These are phyloP conservation scores for Nemania sp. DNA, from an alignment of 2,329 filamentous ascomycete species.

Conservation along the genomic window DNA sequence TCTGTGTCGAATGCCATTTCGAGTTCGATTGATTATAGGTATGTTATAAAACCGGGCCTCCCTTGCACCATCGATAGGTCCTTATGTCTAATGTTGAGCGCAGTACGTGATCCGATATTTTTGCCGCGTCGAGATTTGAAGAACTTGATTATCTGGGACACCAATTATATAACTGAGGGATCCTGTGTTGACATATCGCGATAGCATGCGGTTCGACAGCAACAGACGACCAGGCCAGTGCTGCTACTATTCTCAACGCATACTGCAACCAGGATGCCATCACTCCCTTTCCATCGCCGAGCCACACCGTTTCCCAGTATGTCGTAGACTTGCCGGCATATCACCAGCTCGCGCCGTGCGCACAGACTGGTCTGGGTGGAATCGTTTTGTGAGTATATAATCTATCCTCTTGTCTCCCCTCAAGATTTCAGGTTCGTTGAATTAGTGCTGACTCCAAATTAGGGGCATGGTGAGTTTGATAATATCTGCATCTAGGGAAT, in stretches of 20 bases:
- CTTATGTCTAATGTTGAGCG: neutral
- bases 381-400: slow-evolving; percentile 43
- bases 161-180: neutral
- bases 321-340: slow-evolving; percentile 54
- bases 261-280: slow-evolving; percentile 52
- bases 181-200: slow-evolving; percentile 2
- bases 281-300: slow-evolving; percentile 48
- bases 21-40: slow-evolving; percentile 42
- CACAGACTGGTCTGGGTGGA: slow-evolving; percentile 43
- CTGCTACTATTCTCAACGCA: slow-evolving; percentile 47
- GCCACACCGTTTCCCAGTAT: slow-evolving; percentile 49
- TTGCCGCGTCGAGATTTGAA: neutral
- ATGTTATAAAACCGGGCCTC: neutral
- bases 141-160: neutral
- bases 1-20: slow-evolving; percentile 46
- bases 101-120: slow-evolving; percentile 10
- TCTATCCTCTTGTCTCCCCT: neutral
- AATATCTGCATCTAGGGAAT: neutral
- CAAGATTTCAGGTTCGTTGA: slow-evolving; percentile 40
- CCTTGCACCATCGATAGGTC: neutral
- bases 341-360: slow-evolving; percentile 49
- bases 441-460: slow-evolving; percentile 22
- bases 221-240: slow-evolving; percentile 53
- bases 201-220: slow-evolving; percentile 50
- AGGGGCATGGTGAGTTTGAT: slow-evolving; percentile 40